Percentiles rank a stretch among this genome's conserved stretches.
These are phyloP conservation scores for Westerdykella ornata DNA, from an alignment of 2,329 filamentous ascomycete genomes.

Conservation along the genomic window DNA sequence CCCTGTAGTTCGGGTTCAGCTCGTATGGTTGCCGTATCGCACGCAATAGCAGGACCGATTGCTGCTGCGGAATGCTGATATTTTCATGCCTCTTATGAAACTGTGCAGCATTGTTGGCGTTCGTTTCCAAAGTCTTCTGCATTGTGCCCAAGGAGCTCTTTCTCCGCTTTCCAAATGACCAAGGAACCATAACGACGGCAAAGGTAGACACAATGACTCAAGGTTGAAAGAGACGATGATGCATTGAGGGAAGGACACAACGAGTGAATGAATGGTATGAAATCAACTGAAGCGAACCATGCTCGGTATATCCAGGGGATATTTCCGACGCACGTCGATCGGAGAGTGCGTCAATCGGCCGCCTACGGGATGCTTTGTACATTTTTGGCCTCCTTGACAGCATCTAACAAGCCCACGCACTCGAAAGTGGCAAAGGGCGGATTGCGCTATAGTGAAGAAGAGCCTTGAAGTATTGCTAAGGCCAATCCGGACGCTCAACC, in stretches of 20 bases:
- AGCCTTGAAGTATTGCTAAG: conserved; percentile 2
- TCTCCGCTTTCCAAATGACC: conserved; percentile 11
- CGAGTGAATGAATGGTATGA: too few relatives aligned
- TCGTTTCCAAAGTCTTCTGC: not conserved
- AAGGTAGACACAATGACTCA: not conserved
- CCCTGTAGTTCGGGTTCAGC: conserved; percentile 39
- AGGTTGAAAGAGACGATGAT: too few relatives aligned
- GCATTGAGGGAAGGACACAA: too few relatives aligned
- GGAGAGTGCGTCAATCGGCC: too few relatives aligned
- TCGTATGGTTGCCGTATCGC: conserved; percentile 47
- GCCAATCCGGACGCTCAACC: too few relatives aligned
- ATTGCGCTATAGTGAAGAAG: conserved; percentile 16
- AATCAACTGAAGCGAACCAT: too few relatives aligned
- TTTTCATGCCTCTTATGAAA: conserved; percentile 8
- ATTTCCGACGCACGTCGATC: too few relatives aligned
- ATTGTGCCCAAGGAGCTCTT: conserved; percentile 3
- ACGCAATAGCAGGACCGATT: conserved; percentile 48
- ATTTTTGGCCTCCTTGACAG: not conserved
- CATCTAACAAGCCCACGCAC: too few relatives aligned
- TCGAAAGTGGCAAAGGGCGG: conserved; percentile 5
- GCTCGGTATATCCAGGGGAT: too few relatives aligned
- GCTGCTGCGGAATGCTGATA: conserved; percentile 20
- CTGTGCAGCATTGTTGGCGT: not conserved
- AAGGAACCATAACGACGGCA: conserved; percentile 5
- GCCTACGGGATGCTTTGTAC: too few relatives aligned